Evolutionary conservation across 208 protist species (phyloP).

Genomic region (Phytomonas serpens): DNA sequence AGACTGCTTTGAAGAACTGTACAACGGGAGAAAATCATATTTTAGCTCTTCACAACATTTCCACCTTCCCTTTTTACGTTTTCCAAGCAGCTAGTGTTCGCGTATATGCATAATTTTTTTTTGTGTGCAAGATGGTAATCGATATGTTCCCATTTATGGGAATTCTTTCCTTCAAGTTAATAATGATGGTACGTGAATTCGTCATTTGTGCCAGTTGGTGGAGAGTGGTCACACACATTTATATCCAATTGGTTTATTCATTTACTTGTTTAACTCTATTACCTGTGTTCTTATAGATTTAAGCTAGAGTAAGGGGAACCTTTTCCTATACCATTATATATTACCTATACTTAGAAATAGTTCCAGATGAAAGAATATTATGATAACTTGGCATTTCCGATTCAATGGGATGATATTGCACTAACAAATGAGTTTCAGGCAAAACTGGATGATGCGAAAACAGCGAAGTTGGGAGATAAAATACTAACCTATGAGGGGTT

Average conservation of each 20-base stretch:
- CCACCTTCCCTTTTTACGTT: slow-evolving; percentile 5
- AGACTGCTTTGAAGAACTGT: not conserved
- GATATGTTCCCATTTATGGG: not conserved
- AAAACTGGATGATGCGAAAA: slow-evolving; percentile 19
- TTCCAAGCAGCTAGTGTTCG: not conserved
- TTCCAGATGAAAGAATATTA: not conserved
- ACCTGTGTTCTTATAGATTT: slow-evolving; percentile 7
- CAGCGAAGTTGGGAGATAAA: slow-evolving; percentile 14
- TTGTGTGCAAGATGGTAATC: not conserved
- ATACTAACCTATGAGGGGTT: slow-evolving; percentile 81
- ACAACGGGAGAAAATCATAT: not conserved
- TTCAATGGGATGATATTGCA: slow-evolving; percentile 29
- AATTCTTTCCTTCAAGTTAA: slow-evolving; percentile 1
- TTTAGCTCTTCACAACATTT: slow-evolving; percentile 7
- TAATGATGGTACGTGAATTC: not conserved
- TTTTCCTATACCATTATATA: not conserved
- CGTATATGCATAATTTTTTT: not conserved
- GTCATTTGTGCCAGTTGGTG: not conserved
- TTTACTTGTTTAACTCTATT: not conserved
- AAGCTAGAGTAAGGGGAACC: not conserved
- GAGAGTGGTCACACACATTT: slow-evolving; percentile 7
- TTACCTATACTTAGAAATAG: slow-evolving; percentile 9
- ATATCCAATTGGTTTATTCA: not conserved
- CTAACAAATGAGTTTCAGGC: slow-evolving; percentile 20
- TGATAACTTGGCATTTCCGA: not conserved